phyloP scores from a whole-genome alignment of 371 early-diverging fungal species.

The Rhizopus sp. region DNA sequence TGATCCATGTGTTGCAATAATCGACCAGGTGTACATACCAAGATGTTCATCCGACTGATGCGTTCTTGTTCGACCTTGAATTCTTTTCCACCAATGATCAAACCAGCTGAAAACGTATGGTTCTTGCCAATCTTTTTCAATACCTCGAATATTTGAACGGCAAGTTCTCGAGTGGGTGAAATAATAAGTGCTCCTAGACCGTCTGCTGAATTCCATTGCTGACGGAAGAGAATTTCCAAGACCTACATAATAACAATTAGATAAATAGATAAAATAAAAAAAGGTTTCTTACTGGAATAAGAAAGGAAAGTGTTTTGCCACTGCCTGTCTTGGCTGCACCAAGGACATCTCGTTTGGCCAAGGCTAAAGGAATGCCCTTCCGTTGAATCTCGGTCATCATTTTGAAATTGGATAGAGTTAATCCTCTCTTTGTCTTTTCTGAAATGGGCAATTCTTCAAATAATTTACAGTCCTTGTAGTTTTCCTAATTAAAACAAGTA shows the following conservation, averaged over 20 bases:
- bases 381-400: conserved; percentile 98
- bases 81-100: conserved; percentile 97
- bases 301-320: conserved; percentile 98
- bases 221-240: conserved; percentile 80
- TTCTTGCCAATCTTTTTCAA: conserved; percentile 83
- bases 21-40: conserved; percentile 98
- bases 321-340: conserved; percentile 99
- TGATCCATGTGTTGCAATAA: conserved; percentile 98
- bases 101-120: conserved; percentile 92
- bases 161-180: conserved; percentile 98
- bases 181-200: conserved; percentile 94
- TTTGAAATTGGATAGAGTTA: conserved; percentile 77
- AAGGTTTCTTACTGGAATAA: conserved; percentile 82
- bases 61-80: conserved; percentile 89
- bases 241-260: conserved; percentile 39
- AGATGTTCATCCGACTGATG: conserved; percentile 88
- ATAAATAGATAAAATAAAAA: neutral
- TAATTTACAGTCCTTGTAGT: conserved; percentile 28
- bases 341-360: conserved; percentile 89
- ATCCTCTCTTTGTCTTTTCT: conserved; percentile 62
- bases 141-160: conserved; percentile 96
- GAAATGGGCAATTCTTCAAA: conserved; percentile 76
- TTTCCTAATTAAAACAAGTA: conserved; percentile 31
- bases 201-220: conserved; percentile 84
- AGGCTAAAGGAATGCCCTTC: conserved; percentile 86